phyloP scores from a whole-genome alignment of 228 moss, liverwort and hornwort genomes.

The Sphagnum magellanicum region DNA sequence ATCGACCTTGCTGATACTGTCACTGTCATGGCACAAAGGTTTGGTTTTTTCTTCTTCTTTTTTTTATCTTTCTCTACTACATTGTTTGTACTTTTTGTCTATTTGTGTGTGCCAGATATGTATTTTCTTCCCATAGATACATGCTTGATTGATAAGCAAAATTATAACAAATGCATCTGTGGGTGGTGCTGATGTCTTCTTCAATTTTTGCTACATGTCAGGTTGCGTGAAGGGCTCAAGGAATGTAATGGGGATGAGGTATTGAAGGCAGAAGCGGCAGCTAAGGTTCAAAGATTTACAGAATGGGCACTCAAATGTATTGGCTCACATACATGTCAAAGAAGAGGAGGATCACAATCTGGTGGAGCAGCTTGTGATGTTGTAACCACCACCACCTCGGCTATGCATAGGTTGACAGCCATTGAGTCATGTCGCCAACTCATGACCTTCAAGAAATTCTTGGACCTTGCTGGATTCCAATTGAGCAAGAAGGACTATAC shows the following conservation, averaged over 20 bases:
- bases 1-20: conserved; percentile 7
- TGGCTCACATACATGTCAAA: conserved; percentile 6
- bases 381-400: neutral
- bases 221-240: conserved; percentile 7
- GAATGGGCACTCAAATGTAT: conserved; percentile 8
- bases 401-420: neutral
- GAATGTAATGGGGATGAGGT: conserved; percentile 11
- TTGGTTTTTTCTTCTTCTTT: neutral
- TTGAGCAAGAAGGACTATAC: conserved; percentile 7
- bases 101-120: neutral
- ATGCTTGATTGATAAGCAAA: neutral
- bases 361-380: neutral
- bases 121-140: neutral
- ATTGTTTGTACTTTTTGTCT: neutral
- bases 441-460: conserved; percentile 5
- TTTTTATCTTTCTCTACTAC: neutral
- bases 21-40: conserved; percentile 10
- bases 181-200: neutral
- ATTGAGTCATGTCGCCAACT: conserved; percentile 6
- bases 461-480: conserved; percentile 5
- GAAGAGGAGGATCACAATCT: neutral
- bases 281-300: conserved; percentile 9
- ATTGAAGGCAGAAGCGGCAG: conserved; percentile 8
- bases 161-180: neutral
- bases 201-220: neutral